These are phyloP conservation scores for Phytopythium boreale DNA, from an alignment of 352 stramenopile species.

Conservation along the genomic window DNA sequence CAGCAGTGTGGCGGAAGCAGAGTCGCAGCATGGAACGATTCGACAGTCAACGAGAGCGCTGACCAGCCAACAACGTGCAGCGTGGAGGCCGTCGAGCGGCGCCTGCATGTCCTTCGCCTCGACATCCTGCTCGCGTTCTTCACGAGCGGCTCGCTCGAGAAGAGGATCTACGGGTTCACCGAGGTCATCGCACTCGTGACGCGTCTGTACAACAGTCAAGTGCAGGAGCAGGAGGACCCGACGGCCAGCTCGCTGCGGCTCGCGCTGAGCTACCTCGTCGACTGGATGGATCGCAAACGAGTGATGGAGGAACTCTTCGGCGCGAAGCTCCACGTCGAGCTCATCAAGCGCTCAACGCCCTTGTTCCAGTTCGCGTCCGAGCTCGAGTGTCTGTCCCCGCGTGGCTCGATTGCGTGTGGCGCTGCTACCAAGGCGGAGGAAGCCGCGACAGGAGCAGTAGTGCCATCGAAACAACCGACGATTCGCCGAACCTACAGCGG, in stretches of 20 bases:
- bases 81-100: conserved; percentile 17
- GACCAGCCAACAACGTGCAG: not conserved
- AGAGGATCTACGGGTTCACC: conserved; percentile 65
- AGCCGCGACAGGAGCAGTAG: conserved; percentile 3
- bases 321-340: conserved; percentile 60
- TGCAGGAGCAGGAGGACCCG: conserved; percentile 27
- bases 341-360: conserved; percentile 57
- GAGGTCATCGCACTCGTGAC: conserved; percentile 55
- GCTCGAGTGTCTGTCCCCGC: conserved; percentile 25
- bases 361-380: conserved; percentile 59
- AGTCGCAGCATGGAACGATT: not conserved
- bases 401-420: conserved; percentile 58
- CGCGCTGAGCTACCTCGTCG: conserved; percentile 27
- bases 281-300: conserved; percentile 48
- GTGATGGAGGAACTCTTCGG: conserved; percentile 57
- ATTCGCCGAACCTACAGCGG: conserved; percentile 17
- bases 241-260: conserved; percentile 19
- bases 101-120: conserved; percentile 44
- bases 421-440: conserved; percentile 38
- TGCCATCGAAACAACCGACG: not conserved
- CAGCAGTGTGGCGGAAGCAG: conserved; percentile 9
- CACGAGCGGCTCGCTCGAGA: conserved; percentile 53
- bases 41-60: no score
- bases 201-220: conserved; percentile 35
- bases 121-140: conserved; percentile 58